phyloP scores from a whole-genome alignment of 2,329 filamentous ascomycete species.

The Pestalotiopsis fici region DNA sequence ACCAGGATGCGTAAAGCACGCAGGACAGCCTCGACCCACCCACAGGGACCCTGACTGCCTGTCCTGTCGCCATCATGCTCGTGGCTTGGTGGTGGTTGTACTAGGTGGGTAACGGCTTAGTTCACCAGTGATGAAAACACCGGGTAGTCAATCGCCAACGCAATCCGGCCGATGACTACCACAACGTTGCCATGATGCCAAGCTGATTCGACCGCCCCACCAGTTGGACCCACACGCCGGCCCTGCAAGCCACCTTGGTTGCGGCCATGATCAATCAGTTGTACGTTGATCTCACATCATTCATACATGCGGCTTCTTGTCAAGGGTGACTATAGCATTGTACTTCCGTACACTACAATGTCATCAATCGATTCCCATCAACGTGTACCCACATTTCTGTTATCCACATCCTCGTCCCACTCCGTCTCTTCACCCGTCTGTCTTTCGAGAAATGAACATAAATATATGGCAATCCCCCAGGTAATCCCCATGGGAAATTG shows the following conservation, averaged over 20 bases:
- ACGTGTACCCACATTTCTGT: not conserved
- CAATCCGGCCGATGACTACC: not conserved
- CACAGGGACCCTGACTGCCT: not conserved
- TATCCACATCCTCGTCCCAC: conserved; percentile 1
- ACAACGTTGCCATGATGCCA: not conserved
- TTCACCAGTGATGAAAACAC: not conserved
- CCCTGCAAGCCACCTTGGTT: not conserved
- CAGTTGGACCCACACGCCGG: not conserved
- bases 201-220: not conserved
- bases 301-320: not conserved
- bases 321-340: not conserved
- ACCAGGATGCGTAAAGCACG: not conserved
- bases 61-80: not conserved
- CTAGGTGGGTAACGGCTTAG: not conserved
- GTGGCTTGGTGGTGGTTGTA: not conserved
- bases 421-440: not conserved
- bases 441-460: not conserved
- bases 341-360: not conserved
- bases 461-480: conserved; percentile 12
- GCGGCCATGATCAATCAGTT: not conserved
- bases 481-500: not conserved
- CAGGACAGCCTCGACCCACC: not conserved
- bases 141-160: not conserved
- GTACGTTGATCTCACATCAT: not conserved
- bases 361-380: not conserved